These are phyloP conservation scores for Yarrowia divulgata DNA, from an alignment of 805 yeast species.

Conservation along the genomic window DNA sequence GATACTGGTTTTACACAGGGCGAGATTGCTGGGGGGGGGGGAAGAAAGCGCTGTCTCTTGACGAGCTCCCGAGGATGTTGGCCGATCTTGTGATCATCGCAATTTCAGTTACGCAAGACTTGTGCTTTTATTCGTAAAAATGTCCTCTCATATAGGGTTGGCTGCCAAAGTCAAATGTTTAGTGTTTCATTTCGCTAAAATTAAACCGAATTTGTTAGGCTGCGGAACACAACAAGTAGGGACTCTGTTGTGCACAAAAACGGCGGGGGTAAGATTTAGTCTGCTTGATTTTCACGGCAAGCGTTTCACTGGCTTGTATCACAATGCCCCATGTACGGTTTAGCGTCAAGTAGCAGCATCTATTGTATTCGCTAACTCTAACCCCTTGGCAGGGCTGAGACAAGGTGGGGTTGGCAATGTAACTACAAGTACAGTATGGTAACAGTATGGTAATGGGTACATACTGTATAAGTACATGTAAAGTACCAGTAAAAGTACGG, in stretches of 20 bases:
- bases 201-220: not conserved
- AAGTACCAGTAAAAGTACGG: no score
- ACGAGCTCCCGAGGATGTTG: constrained; percentile 1
- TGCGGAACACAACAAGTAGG: not conserved
- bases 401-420: not conserved
- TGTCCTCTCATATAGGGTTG: not conserved
- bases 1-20: no score
- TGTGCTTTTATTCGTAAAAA: not conserved
- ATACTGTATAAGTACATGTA: no score
- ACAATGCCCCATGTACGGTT: no score
- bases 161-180: constrained; percentile 7
- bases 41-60: not conserved
- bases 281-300: not conserved
- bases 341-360: no score
- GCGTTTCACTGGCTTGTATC: not conserved
- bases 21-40: not conserved
- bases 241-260: not conserved
- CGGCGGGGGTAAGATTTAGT: not conserved
- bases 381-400: constrained; percentile 1
- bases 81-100: not conserved
- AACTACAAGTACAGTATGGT: no score
- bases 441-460: no score
- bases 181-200: constrained; percentile 17
- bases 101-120: not conserved
- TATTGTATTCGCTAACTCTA: not conserved